A percentile compares a stretch with the other conserved stretches of the same genome.
Evolutionary conservation across 78 protist genomes (phyloP).

Genomic region (Thecamonas trahens): DNA sequence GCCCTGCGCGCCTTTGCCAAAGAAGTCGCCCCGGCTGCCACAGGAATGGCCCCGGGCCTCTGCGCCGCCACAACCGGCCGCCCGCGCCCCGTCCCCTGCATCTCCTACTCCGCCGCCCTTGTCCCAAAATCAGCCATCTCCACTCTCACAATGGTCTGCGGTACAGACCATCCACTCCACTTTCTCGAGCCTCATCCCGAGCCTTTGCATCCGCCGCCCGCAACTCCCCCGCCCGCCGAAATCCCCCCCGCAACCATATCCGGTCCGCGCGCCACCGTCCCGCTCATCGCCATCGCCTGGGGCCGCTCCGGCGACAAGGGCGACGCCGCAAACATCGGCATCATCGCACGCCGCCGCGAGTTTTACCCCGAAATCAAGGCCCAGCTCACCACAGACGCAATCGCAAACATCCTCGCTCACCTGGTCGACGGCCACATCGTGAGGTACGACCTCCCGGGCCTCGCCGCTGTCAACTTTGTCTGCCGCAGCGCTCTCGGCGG

Average conservation of each 20-base stretch:
- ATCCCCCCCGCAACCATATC: too few species aligned
- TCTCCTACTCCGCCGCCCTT: conserved; percentile 3
- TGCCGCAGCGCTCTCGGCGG: conserved; percentile 26
- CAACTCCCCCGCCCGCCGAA: too few species aligned
- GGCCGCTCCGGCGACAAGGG: conserved; percentile 39
- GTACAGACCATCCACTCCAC: too few species aligned
- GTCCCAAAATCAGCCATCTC: not conserved
- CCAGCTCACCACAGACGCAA: conserved; percentile 3
- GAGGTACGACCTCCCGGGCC: conserved; percentile 23
- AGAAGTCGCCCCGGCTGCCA: conserved; percentile 18
- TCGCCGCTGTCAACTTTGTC: conserved; percentile 17
- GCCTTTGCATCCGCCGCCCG: too few species aligned
- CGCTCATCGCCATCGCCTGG: conserved; percentile 5
- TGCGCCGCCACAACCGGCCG: not conserved
- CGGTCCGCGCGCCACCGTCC: not conserved
- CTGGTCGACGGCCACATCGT: conserved; percentile 1
- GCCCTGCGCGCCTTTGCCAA: conserved; percentile 5
- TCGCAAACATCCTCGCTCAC: not conserved
- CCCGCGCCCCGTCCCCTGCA: not conserved
- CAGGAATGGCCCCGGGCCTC: conserved; percentile 34
- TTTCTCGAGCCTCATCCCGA: too few species aligned
- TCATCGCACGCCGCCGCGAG: conserved; percentile 13
- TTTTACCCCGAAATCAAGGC: not conserved
- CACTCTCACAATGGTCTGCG: not conserved
- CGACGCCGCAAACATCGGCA: conserved; percentile 22